Percentiles rank a stretch among this genome's conserved stretches.
phyloP scores from a whole-genome alignment of 2,329 filamentous ascomycete species.

The Pestalotiopsis sp. region DNA sequence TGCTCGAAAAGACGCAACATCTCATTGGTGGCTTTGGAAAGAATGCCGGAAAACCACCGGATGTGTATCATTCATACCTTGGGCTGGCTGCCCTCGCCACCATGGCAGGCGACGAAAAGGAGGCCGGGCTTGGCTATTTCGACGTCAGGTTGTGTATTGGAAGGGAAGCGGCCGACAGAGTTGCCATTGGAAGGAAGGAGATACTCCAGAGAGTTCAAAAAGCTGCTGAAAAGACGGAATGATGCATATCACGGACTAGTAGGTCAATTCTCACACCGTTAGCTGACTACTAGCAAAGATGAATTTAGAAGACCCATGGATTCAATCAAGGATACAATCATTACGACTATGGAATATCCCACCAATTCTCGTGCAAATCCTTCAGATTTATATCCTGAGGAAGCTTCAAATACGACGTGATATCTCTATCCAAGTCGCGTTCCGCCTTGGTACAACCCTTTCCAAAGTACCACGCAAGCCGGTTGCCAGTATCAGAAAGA shows the following conservation, averaged over 20 bases:
- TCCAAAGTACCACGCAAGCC: constrained; percentile 67
- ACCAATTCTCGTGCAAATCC: constrained; percentile 71
- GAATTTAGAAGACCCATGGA: background rate
- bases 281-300: background rate
- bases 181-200: constrained; percentile 46
- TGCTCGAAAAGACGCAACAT: constrained; percentile 87
- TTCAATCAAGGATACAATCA: too few species aligned
- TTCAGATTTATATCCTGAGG: constrained; percentile 61
- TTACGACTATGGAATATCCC: constrained; percentile 35
- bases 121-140: constrained; percentile 68
- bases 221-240: too few species aligned
- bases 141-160: constrained; percentile 80
- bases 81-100: constrained; percentile 80
- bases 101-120: constrained; percentile 52
- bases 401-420: constrained; percentile 64
- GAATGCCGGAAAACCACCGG: constrained; percentile 66
- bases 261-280: too few species aligned
- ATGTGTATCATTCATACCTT: constrained; percentile 87
- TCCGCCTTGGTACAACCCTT: constrained; percentile 69
- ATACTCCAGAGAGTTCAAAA: background rate
- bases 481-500: constrained; percentile 43
- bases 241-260: too few species aligned
- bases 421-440: constrained; percentile 54
- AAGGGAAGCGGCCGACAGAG: constrained; percentile 53
- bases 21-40: constrained; percentile 83